Base-by-base conservation (phyloP, 2,329 filamentous ascomycete genomes). In the Laburnicola sp. region DNA sequence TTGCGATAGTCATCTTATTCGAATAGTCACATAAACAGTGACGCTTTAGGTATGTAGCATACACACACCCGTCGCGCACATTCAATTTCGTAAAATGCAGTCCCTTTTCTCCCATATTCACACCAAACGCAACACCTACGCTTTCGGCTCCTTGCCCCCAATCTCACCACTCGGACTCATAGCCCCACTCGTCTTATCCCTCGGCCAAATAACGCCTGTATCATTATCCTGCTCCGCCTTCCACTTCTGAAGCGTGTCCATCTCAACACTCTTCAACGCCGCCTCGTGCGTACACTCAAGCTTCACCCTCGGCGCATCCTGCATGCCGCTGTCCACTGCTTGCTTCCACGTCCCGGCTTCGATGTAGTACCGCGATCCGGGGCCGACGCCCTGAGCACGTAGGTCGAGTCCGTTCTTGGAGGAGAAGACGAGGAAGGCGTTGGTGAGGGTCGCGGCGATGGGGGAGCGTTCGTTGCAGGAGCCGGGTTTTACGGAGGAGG, bases 401-500 rank as follows among this genome's bases (percentile, higher is more conserved):
- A 86, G 74, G 58, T 86, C 80, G 60, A 84, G 84, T 42, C 82
- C 83, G 32, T 75, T 76, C 6, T 75, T 74, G 27, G 81, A 78
- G 21, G 77, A 76, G 72, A 81, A 85, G 63, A 85, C 80, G 22
- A 86, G 78, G 70, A 86, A 86, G 57, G 80, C 76, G 52, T 82
- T 76, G 25, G 81, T 83, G 3, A 86, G 74, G 32, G 79, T 75
- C 25, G 73, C 74, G n/a, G 82, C 83, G 31, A 86, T 74, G 28
- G 80, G 64, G 36, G 62, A 55, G 7, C 34, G 31, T 30, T 45
- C 27, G 10, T 36, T 59, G 51, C 64, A 66, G 46, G 57, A 57
- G 35, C 64, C 64, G 5, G 58, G 27, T 21, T 40, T 48, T 36
- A 54, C 47, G 25, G 40, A 37, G 1, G 48, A 45, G 34, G 51